A percentile compares a stretch with the other conserved stretches of the same genome.
phyloP scores from a whole-genome alignment of 225 moss, liverwort and hornwort species.

The Sphagnum contortum region DNA sequence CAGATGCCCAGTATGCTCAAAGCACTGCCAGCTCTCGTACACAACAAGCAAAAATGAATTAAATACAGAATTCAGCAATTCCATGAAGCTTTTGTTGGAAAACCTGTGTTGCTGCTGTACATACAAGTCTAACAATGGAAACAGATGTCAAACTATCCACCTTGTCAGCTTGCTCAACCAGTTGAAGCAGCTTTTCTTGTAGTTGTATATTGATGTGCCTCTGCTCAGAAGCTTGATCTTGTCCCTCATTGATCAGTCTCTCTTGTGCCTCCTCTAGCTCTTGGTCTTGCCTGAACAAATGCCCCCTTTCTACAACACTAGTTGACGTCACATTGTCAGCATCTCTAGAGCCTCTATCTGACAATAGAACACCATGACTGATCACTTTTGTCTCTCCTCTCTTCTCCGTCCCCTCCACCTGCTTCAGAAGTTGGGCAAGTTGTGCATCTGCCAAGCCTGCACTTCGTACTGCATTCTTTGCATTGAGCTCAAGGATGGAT shows the following conservation, averaged over 20 bases:
- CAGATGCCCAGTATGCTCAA: neutral
- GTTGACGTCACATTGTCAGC: neutral
- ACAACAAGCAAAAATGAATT: no score
- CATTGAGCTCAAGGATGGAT: constrained; percentile 77
- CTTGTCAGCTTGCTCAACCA: constrained; percentile 41
- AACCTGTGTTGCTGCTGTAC: neutral
- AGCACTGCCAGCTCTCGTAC: neutral
- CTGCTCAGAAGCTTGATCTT: constrained; percentile 13
- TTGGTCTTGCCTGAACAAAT: constrained; percentile 14
- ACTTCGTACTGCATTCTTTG: constrained; percentile 26
- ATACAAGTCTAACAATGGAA: neutral
- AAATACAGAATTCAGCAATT: no score
- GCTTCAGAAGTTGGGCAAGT: constrained; percentile 29
- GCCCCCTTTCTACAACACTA: constrained; percentile 11
- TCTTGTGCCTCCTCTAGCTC: constrained; percentile 7
- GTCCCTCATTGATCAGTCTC: constrained; percentile 12
- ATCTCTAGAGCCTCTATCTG: constrained; percentile 2
- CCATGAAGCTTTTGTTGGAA: neutral
- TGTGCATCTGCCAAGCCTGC: constrained; percentile 26
- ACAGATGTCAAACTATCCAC: constrained; percentile 7
- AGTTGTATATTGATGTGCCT: constrained; percentile 22
- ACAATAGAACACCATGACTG: constrained; percentile 53
- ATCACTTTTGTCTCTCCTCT: constrained; percentile 31
- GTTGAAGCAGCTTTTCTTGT: constrained; percentile 35
- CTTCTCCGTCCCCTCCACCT: constrained; percentile 12